Evolutionary conservation across 768 basidiomycete genomes (phyloP).

Genomic region (Leccinum rimulosum): DNA sequence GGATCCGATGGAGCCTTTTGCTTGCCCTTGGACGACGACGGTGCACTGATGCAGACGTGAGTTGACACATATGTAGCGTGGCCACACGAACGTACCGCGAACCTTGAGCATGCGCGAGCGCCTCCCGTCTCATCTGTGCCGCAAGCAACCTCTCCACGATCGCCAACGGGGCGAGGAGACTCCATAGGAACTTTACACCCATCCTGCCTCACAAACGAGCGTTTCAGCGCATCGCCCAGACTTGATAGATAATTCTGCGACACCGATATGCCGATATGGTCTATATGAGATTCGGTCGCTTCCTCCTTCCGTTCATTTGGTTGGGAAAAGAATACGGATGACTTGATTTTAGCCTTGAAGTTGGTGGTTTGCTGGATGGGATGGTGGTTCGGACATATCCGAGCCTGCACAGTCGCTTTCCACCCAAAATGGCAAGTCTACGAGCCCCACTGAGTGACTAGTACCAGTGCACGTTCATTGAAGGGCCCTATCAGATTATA

Average conservation of each 20-base stretch:
- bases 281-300: neutral
- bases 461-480: too few species aligned
- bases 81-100: conserved; percentile 24
- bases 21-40: conserved; percentile 40
- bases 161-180: neutral
- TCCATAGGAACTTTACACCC: too few species aligned
- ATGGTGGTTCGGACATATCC: conserved; percentile 11
- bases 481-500: too few species aligned
- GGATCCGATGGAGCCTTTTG: conserved; percentile 44
- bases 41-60: neutral
- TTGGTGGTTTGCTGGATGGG: too few species aligned
- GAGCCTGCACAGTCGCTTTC: too few species aligned
- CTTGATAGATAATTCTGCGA: neutral
- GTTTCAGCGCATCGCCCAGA: conserved; percentile 5
- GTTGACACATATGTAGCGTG: neutral
- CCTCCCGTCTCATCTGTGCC: conserved; percentile 89
- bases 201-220: too few species aligned
- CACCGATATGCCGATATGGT: neutral
- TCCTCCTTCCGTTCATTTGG: conserved; percentile 33
- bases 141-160: conserved; percentile 91
- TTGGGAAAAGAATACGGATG: conserved; percentile 6
- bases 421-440: too few species aligned
- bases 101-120: conserved; percentile 60
- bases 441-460: too few species aligned
- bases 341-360: neutral